Evolutionary conservation across 208 protist species (phyloP).

Genomic region (Strigomonas galati): DNA sequence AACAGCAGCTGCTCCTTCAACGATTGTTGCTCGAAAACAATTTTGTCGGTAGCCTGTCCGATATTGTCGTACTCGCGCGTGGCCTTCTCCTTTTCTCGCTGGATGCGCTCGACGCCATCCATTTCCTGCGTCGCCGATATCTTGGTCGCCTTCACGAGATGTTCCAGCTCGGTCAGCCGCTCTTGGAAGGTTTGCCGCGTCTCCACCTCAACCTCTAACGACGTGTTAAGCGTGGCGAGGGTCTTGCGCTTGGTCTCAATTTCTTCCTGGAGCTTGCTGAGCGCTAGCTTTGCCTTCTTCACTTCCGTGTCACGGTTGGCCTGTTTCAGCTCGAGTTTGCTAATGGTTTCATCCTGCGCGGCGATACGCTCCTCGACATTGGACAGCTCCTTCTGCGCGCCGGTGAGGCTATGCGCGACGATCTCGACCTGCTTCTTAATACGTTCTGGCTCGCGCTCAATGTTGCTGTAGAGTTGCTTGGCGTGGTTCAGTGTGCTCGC

Average conservation of each 20-base stretch:
- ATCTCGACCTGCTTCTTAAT: constrained; percentile 74
- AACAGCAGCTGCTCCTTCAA: constrained; percentile 34
- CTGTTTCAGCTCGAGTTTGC: constrained; percentile 76
- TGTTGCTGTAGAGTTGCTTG: constrained; percentile 65
- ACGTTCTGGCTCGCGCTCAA: constrained; percentile 79
- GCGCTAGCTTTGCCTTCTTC: constrained; percentile 49
- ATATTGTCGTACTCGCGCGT: constrained; percentile 47
- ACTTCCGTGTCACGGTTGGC: constrained; percentile 62
- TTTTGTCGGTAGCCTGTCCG: constrained; percentile 46
- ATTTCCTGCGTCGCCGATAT: constrained; percentile 48
- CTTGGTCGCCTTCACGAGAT: constrained; percentile 66
- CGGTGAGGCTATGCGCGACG: constrained; percentile 55
- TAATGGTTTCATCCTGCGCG: constrained; percentile 54
- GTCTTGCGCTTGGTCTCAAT: constrained; percentile 83
- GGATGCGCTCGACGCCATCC: constrained; percentile 58
- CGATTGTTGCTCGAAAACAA: constrained; percentile 37
- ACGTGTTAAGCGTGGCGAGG: constrained; percentile 82
- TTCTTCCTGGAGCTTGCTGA: constrained; percentile 62
- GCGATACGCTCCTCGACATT: constrained; percentile 65
- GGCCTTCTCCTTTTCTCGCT: constrained; percentile 70
- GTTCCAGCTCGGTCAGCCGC: constrained; percentile 63
- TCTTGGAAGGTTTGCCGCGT: constrained; percentile 66
- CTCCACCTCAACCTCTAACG: constrained; percentile 76
- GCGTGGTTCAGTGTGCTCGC: constrained; percentile 55
- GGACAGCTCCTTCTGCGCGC: constrained; percentile 61